Evolutionary conservation across 2,329 filamentous ascomycete species (phyloP).

Genomic region (Epicoccum sorghinum): DNA sequence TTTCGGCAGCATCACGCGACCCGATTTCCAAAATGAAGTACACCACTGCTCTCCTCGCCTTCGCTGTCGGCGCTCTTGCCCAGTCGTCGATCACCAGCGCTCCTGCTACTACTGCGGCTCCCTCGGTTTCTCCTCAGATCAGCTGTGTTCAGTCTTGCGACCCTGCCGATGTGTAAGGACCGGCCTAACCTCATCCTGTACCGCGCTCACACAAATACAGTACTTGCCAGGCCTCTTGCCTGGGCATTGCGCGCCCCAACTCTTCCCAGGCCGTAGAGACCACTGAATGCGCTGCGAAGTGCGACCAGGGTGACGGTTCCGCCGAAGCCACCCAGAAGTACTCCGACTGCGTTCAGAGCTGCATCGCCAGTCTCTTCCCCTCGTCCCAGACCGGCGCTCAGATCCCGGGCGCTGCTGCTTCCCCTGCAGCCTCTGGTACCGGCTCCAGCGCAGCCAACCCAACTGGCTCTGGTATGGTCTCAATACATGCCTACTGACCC

Average conservation of each 20-base stretch:
- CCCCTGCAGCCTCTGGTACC: conserved; percentile 26
- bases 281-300: conserved; percentile 58
- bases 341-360: conserved; percentile 56
- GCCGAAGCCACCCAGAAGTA: conserved; percentile 54
- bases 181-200: too few relatives aligned
- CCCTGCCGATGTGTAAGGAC: conserved; percentile 50
- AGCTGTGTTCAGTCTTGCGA: conserved; percentile 49
- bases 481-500: neutral
- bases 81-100: conserved; percentile 48
- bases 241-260: conserved; percentile 59
- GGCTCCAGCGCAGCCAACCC: conserved; percentile 12
- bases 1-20: conserved; percentile 11
- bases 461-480: conserved; percentile 25
- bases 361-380: conserved; percentile 58
- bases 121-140: conserved; percentile 30
- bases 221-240: conserved; percentile 58
- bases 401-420: conserved; percentile 20
- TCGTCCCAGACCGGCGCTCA: conserved; percentile 40
- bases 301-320: conserved; percentile 60
- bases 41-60: conserved; percentile 52
- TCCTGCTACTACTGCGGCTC: conserved; percentile 40
- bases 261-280: conserved; percentile 57
- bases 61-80: conserved; percentile 54
- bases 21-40: conserved; percentile 49
- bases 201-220: conserved; percentile 10